These are phyloP conservation scores for Wickerhamomyces sp. DNA, from an alignment of 1,139 yeast genomes.

Conservation along the genomic window DNA sequence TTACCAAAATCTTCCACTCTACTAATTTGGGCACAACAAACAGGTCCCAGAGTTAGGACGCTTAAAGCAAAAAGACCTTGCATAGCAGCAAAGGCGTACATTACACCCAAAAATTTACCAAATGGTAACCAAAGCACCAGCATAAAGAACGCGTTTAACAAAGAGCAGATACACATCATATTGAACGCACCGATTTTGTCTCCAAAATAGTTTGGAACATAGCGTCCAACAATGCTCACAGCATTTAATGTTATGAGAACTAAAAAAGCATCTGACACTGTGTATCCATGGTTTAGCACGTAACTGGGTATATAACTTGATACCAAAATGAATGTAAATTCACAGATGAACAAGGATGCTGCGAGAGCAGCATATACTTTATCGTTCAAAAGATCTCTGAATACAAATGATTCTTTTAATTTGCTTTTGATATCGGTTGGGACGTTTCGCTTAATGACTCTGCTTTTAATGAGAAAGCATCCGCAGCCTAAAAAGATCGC, in stretches of 20 bases:
- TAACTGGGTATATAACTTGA: constrained; percentile 49
- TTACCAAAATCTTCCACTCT: constrained; percentile 43
- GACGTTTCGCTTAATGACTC: constrained; percentile 26
- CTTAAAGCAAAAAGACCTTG: constrained; percentile 54
- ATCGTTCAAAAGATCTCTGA: constrained; percentile 31
- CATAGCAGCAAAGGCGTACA: constrained; percentile 28
- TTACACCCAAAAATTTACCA: constrained; percentile 44
- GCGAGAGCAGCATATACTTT: constrained; percentile 35
- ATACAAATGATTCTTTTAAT: constrained; percentile 34
- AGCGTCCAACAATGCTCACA: constrained; percentile 56
- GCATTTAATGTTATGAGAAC: constrained; percentile 29
- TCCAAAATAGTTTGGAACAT: constrained; percentile 34
- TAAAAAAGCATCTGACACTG: constrained; percentile 38
- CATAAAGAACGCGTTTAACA: constrained; percentile 30
- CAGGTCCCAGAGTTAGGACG: constrained; percentile 42
- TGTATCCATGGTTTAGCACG: constrained; percentile 40
- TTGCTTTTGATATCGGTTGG: constrained; percentile 4
- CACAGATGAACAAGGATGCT: constrained; percentile 42
- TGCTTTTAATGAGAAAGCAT: constrained; percentile 39
- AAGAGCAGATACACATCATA: constrained; percentile 41
- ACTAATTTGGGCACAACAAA: constrained; percentile 25
- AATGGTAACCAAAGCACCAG: constrained; percentile 45
- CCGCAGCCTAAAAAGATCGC: constrained; percentile 35
- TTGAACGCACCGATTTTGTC: constrained; percentile 42
- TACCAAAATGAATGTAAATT: constrained; percentile 46